Conservation (phyloP, 2,329 filamentous ascomycete genomes). For the Emmonsia crescens region DNA sequence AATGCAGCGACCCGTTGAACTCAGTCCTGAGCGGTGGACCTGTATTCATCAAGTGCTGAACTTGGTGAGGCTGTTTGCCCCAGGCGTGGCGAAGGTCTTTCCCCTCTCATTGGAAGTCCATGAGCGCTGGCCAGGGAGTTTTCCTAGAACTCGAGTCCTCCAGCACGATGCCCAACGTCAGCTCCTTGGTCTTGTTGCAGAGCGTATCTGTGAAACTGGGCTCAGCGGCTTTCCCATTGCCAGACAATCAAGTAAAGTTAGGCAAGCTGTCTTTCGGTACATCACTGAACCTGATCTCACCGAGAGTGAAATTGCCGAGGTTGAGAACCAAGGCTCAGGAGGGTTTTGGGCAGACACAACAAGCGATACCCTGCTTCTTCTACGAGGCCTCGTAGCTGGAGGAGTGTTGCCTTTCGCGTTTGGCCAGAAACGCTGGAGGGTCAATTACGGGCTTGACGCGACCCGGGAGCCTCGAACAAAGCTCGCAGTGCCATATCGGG, state of each 20-base stretch:
- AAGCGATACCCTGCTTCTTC: constrained; percentile 17
- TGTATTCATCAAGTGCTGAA: constrained; percentile 44
- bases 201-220: constrained; percentile 35
- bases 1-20: constrained; percentile 39
- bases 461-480: constrained; percentile 39
- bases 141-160: constrained; percentile 43
- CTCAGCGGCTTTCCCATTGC: constrained; percentile 36
- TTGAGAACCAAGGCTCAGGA: constrained; percentile 24
- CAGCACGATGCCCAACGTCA: constrained; percentile 24
- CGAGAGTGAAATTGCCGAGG: constrained; percentile 20
- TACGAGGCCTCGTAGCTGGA: constrained; percentile 42
- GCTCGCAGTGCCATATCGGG: constrained; percentile 49
- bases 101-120: constrained; percentile 37
- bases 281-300: constrained; percentile 31
- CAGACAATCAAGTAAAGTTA: constrained; percentile 21
- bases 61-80: constrained; percentile 29
- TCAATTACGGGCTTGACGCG: constrained; percentile 51
- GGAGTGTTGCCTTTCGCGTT: constrained; percentile 47
- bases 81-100: constrained; percentile 19
- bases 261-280: constrained; percentile 33
- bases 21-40: constrained; percentile 46
- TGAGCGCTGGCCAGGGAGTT: constrained; percentile 23
- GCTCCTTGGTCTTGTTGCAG: constrained; percentile 18
- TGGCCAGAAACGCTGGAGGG: constrained; percentile 50
- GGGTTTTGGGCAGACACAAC: constrained; percentile 40